Evolutionary conservation across 2,329 filamentous ascomycete species (phyloP).

Genomic region (Byssochlamys sp.): DNA sequence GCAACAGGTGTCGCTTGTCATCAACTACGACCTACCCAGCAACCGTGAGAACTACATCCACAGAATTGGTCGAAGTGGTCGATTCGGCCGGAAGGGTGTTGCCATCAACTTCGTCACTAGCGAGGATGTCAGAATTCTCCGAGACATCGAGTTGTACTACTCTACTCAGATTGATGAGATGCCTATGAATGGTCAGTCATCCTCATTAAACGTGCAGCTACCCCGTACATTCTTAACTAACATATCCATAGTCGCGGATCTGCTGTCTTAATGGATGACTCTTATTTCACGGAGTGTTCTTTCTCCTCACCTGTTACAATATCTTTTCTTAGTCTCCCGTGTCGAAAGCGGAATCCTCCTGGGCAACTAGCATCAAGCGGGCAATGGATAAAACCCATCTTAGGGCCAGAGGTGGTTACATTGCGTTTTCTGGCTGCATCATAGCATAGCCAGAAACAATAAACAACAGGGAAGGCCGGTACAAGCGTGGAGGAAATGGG

Average conservation of each 20-base stretch:
- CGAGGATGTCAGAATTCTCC: slow-evolving; percentile 91
- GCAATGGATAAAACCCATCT: not conserved
- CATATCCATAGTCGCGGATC: slow-evolving; percentile 22
- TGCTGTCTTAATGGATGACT: slow-evolving; percentile 22
- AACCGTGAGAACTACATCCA: slow-evolving; percentile 99
- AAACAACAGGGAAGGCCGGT: slow-evolving; percentile 7
- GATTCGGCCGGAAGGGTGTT: slow-evolving; percentile 95
- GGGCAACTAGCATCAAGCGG: not conserved
- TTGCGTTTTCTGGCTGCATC: not conserved
- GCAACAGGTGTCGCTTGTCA: slow-evolving; percentile 93
- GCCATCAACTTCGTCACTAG: slow-evolving; percentile 99
- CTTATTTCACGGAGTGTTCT: not conserved
- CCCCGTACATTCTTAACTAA: slow-evolving; percentile 6
- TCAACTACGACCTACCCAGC: slow-evolving; percentile 96
- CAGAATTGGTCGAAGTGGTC: slow-evolving; percentile 86
- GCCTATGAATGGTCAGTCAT: slow-evolving; percentile 82
- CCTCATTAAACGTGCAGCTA: slow-evolving; percentile 27
- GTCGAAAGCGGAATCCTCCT: not conserved
- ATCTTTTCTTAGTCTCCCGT: not conserved
- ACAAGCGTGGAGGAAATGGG: slow-evolving; percentile 30
- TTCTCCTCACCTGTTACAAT: not conserved
- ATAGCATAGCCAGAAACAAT: not conserved
- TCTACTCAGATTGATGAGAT: slow-evolving; percentile 97
- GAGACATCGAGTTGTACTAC: slow-evolving; percentile 95
- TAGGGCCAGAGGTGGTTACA: not conserved